These are phyloP conservation scores for Berkeleyomyces basicola DNA, from an alignment of 2,329 filamentous ascomycete genomes.

Conservation along the genomic window DNA sequence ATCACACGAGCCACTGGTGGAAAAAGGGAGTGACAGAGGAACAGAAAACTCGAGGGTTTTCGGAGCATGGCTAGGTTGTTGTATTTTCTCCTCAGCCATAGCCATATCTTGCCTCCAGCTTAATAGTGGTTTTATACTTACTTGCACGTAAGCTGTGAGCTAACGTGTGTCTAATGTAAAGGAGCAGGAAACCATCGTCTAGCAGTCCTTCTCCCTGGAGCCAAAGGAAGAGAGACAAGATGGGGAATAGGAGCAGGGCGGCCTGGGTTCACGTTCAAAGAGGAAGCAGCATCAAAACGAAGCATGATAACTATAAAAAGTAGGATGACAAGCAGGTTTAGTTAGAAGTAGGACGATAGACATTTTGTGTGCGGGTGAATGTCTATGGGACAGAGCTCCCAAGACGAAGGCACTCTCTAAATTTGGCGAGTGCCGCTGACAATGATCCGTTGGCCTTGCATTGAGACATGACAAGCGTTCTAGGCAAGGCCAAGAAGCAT, in stretches of 20 bases:
- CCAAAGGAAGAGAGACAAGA: background rate
- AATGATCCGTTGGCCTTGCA: too few relatives aligned
- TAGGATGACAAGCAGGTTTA: too few relatives aligned
- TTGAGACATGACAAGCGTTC: too few relatives aligned
- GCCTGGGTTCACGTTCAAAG: background rate
- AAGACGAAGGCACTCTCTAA: too few relatives aligned
- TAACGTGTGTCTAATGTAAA: background rate
- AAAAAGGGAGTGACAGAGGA: background rate
- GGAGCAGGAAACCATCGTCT: background rate
- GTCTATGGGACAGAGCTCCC: too few relatives aligned
- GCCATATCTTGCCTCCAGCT: background rate
- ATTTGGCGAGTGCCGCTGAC: too few relatives aligned
- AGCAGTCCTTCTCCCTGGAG: background rate
- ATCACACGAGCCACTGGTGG: background rate
- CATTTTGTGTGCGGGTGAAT: too few relatives aligned
- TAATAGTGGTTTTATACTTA: background rate
- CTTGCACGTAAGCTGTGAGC: background rate
- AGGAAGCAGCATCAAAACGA: background rate
- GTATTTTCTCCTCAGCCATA: background rate
- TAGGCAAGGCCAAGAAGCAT: too few relatives aligned
- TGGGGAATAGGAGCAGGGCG: background rate
- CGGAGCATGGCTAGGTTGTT: background rate
- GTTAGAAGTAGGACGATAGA: too few relatives aligned
- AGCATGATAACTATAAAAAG: too few relatives aligned
- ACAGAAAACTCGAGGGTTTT: background rate